phyloP scores from a whole-genome alignment of 2,329 filamentous ascomycete genomes.

The Ophiostoma sp. region DNA sequence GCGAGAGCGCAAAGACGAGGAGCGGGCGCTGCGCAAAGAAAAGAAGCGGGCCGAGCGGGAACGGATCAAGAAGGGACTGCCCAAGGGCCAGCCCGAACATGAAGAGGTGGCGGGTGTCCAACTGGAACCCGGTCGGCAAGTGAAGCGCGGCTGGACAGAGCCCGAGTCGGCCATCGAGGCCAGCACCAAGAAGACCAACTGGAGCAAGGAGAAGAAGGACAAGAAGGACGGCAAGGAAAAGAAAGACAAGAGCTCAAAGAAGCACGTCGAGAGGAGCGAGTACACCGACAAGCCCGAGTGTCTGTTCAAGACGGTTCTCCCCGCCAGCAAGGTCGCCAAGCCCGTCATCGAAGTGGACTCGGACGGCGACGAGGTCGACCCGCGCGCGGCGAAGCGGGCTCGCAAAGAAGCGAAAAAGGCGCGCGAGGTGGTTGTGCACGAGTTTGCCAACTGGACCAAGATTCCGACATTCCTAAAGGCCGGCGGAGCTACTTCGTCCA shows the following conservation, averaged over 20 bases:
- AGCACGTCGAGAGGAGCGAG: slow-evolving; percentile 67
- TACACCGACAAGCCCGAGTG: slow-evolving; percentile 80
- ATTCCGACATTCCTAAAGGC: slow-evolving; percentile 78
- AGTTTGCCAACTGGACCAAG: slow-evolving; percentile 83
- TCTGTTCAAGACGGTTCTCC: slow-evolving; percentile 77
- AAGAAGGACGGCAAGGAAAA: slow-evolving; percentile 45
- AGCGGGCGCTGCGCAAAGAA: slow-evolving; percentile 28
- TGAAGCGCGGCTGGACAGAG: slow-evolving; percentile 89
- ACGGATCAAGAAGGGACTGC: slow-evolving; percentile 28
- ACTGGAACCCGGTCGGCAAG: slow-evolving; percentile 70
- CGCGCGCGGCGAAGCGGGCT: slow-evolving; percentile 50
- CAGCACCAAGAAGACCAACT: slow-evolving; percentile 40
- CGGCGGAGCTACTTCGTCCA: slow-evolving; percentile 42
- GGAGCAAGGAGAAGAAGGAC: slow-evolving; percentile 39
- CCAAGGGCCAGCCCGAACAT: slow-evolving; percentile 34
- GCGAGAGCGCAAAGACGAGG: slow-evolving; percentile 28
- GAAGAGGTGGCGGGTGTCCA: slow-evolving; percentile 64
- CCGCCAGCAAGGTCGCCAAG: slow-evolving; percentile 44
- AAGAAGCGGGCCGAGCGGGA: slow-evolving; percentile 26
- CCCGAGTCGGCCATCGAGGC: slow-evolving; percentile 38
- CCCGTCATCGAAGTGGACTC: slow-evolving; percentile 40
- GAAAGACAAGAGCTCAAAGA: background rate
- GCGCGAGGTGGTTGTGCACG: slow-evolving; percentile 71
- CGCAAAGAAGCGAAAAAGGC: slow-evolving; percentile 47
- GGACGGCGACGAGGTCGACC: slow-evolving; percentile 34